Conservation (phyloP, 345 rosid species). For the Populus tremula region DNA sequence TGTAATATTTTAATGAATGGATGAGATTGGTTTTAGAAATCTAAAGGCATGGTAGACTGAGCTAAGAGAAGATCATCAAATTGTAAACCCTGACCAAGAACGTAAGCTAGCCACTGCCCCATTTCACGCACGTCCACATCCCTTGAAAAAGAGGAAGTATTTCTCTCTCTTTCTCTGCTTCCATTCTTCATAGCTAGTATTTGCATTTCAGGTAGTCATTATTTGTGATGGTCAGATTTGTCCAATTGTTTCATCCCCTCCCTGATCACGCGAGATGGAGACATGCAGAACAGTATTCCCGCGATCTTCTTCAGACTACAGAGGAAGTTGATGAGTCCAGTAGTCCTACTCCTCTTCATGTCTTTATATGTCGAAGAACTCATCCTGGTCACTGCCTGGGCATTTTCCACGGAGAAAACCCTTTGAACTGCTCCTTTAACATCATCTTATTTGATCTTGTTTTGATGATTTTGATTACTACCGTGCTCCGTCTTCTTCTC, state of each 20-base stretch:
- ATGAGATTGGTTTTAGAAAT: background rate
- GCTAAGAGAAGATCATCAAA: background rate
- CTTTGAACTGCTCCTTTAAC: slow-evolving; percentile 35
- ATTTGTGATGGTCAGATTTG: slow-evolving; percentile 18
- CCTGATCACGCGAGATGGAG: background rate
- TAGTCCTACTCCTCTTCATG: background rate
- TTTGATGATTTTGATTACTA: slow-evolving; percentile 38
- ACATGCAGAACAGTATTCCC: background rate
- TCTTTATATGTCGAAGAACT: slow-evolving; percentile 30
- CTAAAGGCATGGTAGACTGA: background rate
- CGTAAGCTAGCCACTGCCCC: background rate
- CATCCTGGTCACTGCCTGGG: slow-evolving; percentile 28
- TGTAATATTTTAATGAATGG: too few relatives aligned
- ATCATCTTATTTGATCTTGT: slow-evolving; percentile 40
- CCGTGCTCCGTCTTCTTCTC: slow-evolving; percentile 45
- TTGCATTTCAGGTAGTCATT: background rate
- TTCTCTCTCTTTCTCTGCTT: background rate
- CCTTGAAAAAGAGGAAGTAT: background rate
- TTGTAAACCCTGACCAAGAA: background rate
- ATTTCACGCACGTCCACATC: slow-evolving; percentile 5
- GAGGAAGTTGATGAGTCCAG: too few relatives aligned
- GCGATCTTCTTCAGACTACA: background rate
- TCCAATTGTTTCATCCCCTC: background rate
- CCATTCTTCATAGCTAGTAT: background rate
- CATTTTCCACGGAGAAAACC: slow-evolving; percentile 44